These are phyloP conservation scores for Crinitomyces ghanaensis DNA, from an alignment of 805 yeast genomes.

Conservation along the genomic window DNA sequence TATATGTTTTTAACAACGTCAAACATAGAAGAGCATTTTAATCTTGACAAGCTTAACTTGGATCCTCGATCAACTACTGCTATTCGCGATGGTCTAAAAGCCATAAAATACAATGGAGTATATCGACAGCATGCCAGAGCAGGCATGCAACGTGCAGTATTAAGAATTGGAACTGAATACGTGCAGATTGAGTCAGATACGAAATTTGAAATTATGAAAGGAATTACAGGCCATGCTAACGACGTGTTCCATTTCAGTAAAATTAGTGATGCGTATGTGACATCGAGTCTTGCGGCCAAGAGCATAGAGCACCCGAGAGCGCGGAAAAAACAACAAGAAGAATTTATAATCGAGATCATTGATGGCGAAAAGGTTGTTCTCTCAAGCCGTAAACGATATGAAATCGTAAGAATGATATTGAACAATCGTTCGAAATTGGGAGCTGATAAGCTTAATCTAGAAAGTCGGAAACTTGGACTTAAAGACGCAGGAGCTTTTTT, in stretches of 20 bases:
- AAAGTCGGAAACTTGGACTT: conserved; percentile 7
- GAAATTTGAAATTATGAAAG: conserved; percentile 11
- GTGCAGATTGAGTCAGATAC: conserved; percentile 35
- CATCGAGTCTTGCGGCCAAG: conserved; percentile 21
- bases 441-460: neutral
- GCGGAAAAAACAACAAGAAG: conserved; percentile 31
- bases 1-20: conserved; percentile 35
- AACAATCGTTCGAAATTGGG: conserved; percentile 9
- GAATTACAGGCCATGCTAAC: conserved; percentile 13
- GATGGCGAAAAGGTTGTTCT: conserved; percentile 7
- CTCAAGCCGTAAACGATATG: conserved; percentile 9
- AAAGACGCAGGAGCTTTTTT: conserved; percentile 46
- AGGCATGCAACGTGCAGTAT: conserved; percentile 5
- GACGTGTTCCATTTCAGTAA: conserved; percentile 34
- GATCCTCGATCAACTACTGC: conserved; percentile 32
- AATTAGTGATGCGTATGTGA: conserved; percentile 31
- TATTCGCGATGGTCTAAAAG: conserved; percentile 21
- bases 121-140: too few species aligned
- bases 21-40: conserved; percentile 35
- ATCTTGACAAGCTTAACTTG: conserved; percentile 31
- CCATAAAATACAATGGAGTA: too few species aligned
- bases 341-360: conserved; percentile 33
- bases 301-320: neutral
- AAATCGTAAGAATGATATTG: conserved; percentile 16
- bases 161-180: conserved; percentile 56